Evolutionary conservation across 2,329 filamentous ascomycete genomes (phyloP).

Genomic region (Thermoascus crustaceus): DNA sequence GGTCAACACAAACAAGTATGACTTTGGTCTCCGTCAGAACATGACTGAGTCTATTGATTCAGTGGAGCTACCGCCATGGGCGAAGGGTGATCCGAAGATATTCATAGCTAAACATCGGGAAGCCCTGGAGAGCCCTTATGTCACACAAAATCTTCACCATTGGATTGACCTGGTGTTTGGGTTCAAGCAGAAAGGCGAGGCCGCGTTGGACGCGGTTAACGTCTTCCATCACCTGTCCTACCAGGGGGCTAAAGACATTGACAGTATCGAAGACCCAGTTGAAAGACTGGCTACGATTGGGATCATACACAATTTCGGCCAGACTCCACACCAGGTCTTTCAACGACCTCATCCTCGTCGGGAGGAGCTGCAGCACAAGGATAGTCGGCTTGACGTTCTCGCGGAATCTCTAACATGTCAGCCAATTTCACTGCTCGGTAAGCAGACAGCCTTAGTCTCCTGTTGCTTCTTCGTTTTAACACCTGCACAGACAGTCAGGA

Average conservation of each 20-base stretch:
- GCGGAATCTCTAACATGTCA: conserved; percentile 69
- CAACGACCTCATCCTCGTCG: conserved; percentile 68
- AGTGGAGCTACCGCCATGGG: conserved; percentile 89
- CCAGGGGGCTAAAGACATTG: conserved; percentile 83
- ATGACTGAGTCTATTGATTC: conserved; percentile 71
- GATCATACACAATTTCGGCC: conserved; percentile 97
- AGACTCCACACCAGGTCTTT: conserved; percentile 94
- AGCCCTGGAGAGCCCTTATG: conserved; percentile 85
- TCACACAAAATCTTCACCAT: conserved; percentile 78
- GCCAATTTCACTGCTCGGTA: conserved; percentile 67
- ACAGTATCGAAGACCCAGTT: conserved; percentile 79
- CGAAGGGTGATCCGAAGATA: conserved; percentile 88
- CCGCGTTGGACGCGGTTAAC: conserved; percentile 82
- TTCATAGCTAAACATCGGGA: conserved; percentile 96
- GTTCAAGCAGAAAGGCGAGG: conserved; percentile 85
- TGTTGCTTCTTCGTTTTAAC: conserved; percentile 6
- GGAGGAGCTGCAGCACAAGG: conserved; percentile 58
- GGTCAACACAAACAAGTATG: conserved; percentile 86
- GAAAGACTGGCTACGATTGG: conserved; percentile 84
- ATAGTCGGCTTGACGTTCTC: conserved; percentile 66
- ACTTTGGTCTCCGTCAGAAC: conserved; percentile 82
- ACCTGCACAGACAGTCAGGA: conserved; percentile 57
- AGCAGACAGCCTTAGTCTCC: conserved; percentile 14
- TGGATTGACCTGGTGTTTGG: conserved; percentile 98
- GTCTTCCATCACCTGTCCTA: conserved; percentile 97